Base-by-base conservation (phyloP, 805 yeast species). In the Sugiyamaella smithiae region DNA sequence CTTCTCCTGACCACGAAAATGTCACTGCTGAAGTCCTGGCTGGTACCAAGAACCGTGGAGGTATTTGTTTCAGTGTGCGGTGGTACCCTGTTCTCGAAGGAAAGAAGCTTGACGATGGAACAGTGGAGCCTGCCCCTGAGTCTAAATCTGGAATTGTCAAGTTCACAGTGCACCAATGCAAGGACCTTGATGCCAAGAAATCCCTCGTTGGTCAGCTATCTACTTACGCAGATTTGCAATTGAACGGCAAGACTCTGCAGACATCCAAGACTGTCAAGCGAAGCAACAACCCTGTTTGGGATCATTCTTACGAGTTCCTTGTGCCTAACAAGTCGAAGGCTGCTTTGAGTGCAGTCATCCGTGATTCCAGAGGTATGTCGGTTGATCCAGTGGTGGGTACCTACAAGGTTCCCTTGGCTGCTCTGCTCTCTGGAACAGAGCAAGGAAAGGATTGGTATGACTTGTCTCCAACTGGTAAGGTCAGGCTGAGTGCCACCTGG, bases 131-230 rank as follows among this genome's bases (percentile, higher is more conserved):
- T 42, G 86, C 95, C 40, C 96, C 96, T 40, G 97, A 88, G 56
- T 78, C 88, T 64, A 91, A 91, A 69, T 88, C 97, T 12, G 99
- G 99, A 75, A 82, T 95, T 58, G 80, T 84, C 17, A 76, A 82
- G 59, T 69, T 91, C 57, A 84, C 82, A 51, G 67, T 87, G 42
- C 62, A 71, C 25, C 85, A 81, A 57, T 84, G 85, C 22, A 80
- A 88, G 68, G 78, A 69, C 38, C 61, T 72, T 12, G 77, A 72
- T 51, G 64, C 69, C 35, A 58, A 61, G 19, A 54, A 62, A 45
- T 59, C 67, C 22, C 56, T 67, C 37, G 78, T 76, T 24, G 80
- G 79, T 22, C 80, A 80, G 49, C 70, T 77, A 5, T 68, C 86
- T 4, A 72, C 89, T 0, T 86, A 73, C 65, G 88, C 84, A 31